These are phyloP conservation scores for Euphorbia celastroides DNA, from an alignment of 441 rosid species.

Conservation along the genomic window DNA sequence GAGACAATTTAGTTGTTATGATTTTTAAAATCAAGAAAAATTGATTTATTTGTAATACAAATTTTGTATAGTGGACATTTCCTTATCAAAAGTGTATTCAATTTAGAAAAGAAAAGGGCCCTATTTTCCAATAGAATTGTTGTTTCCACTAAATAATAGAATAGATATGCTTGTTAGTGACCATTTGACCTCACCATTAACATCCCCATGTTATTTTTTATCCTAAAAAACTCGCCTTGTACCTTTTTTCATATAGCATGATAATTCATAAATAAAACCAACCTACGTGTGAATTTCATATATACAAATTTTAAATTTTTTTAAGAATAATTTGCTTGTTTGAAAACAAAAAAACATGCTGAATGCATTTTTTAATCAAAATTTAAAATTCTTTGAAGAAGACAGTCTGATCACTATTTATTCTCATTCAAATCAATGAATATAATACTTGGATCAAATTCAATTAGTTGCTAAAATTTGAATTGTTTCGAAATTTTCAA, in stretches of 20 bases:
- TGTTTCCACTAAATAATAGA: slow-evolving; percentile 10
- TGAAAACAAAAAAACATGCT: too few relatives aligned
- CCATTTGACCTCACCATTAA: slow-evolving; percentile 35
- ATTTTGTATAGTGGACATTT: not conserved
- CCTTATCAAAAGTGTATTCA: slow-evolving; percentile 2
- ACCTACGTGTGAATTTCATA: too few relatives aligned
- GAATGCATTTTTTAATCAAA: too few relatives aligned
- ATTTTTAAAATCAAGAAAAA: not conserved
- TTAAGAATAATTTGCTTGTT: too few relatives aligned
- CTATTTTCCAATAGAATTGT: slow-evolving; percentile 9
- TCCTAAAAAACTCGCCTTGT: not conserved
- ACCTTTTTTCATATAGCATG: too few relatives aligned
- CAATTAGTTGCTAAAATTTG: too few relatives aligned
- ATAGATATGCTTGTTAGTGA: slow-evolving; percentile 12
- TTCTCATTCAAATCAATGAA: too few relatives aligned
- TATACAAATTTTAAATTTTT: too few relatives aligned
- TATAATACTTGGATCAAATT: too few relatives aligned
- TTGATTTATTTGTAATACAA: not conserved
- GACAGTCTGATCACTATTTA: too few relatives aligned
- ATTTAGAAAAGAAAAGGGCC: slow-evolving; percentile 27
- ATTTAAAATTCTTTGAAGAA: too few relatives aligned
- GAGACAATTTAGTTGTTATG: slow-evolving; percentile 21
- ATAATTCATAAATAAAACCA: too few relatives aligned
- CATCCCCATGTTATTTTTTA: slow-evolving; percentile 20
- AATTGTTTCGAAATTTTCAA: not conserved